Percentiles rank a stretch among this genome's conserved stretches.
Conservation (phyloP, 2,329 filamentous ascomycete genomes). For the Orbilia brochopaga region DNA sequence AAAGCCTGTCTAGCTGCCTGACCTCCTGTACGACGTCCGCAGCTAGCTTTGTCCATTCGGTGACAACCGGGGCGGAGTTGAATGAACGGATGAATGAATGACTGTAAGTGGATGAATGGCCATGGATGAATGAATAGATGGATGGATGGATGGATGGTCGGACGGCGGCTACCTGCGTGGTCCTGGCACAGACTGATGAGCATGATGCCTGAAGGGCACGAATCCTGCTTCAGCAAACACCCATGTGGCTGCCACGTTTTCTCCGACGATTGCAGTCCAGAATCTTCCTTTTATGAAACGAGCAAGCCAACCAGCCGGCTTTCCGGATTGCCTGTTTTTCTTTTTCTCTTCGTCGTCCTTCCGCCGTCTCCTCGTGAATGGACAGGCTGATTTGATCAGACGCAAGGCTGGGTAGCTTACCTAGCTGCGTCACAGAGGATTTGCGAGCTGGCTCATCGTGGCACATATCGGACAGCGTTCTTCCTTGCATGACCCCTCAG, state of each 20-base stretch:
- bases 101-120: no score
- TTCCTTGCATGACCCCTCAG: background rate
- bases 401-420: no score
- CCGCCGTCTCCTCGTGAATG: background rate
- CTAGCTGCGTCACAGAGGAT: background rate
- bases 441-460: background rate
- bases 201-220: conserved; percentile 9
- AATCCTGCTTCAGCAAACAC: conserved; percentile 10
- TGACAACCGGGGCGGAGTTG: no score
- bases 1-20: no score
- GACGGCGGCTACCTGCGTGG: conserved; percentile 23
- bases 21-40: no score
- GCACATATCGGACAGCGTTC: background rate
- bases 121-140: no score
- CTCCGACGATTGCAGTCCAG: conserved; percentile 2
- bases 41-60: no score
- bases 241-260: conserved; percentile 41
- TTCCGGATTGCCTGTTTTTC: background rate
- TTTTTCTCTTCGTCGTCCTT: background rate
- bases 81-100: no score
- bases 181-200: background rate
- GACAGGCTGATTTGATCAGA: no score
- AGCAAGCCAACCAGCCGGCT: background rate
- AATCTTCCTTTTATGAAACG: background rate
- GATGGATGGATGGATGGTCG: background rate